Conservation (phyloP, 1,139 yeast genomes). For the Spathaspora jeffriesii region DNA sequence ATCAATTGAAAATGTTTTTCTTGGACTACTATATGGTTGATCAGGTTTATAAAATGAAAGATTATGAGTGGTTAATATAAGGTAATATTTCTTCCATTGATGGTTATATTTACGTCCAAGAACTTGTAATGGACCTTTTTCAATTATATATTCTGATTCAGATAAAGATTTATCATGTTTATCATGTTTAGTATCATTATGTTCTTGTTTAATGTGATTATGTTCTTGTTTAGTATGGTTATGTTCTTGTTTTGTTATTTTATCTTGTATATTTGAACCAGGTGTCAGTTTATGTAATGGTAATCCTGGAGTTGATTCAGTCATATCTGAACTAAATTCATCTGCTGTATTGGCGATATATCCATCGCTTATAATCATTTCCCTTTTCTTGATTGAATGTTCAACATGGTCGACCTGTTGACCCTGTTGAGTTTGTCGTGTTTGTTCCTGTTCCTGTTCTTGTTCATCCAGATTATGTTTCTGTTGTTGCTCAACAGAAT, state of each 20-base stretch:
- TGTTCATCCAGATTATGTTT: conserved; percentile 3
- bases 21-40: conserved; percentile 6
- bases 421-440: too few species aligned
- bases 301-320: not conserved
- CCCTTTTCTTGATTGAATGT: not conserved
- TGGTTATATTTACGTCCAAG: conserved; percentile 39
- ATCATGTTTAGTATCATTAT: not conserved
- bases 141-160: conserved; percentile 35
- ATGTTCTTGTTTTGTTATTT: conserved; percentile 5
- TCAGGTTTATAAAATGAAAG: conserved; percentile 41
- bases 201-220: not conserved
- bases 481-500: conserved; percentile 4
- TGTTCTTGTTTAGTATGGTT: not conserved
- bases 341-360: not conserved
- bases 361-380: not conserved
- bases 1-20: conserved; percentile 23
- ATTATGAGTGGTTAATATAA: conserved; percentile 42
- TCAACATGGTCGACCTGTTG: not conserved
- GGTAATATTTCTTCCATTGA: conserved; percentile 48
- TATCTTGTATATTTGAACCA: conserved; percentile 4
- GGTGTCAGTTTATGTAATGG: not conserved
- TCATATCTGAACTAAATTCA: conserved; percentile 1
- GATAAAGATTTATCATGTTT: not conserved
- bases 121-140: conserved; percentile 41
- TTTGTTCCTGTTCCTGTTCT: not conserved